A percentile compares a stretch with the other conserved stretches of the same genome.
Conservation (phyloP, 257 asterid species). For the Petrea volubilis region DNA sequence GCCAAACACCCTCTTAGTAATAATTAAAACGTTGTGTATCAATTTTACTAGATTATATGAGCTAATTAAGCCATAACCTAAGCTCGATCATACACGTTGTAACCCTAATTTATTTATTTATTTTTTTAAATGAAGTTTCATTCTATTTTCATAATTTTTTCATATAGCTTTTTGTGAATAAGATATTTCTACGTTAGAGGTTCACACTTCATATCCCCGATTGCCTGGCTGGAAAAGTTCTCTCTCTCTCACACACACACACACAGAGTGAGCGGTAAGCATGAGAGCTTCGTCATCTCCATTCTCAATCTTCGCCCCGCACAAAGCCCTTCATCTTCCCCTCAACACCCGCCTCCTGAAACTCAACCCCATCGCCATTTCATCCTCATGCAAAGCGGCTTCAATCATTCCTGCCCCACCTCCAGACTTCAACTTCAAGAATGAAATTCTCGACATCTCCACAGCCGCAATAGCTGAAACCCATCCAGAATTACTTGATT, state of each 20-base stretch:
- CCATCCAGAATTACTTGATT: slow-evolving; percentile 70
- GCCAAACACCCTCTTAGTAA: too few relatives aligned
- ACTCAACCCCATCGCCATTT: background rate
- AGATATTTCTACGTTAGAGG: background rate
- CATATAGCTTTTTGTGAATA: too few relatives aligned
- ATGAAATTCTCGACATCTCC: slow-evolving; percentile 50
- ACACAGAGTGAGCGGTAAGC: background rate
- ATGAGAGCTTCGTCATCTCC: slow-evolving; percentile 44
- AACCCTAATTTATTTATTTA: too few relatives aligned
- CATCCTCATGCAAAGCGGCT: slow-evolving; percentile 27
- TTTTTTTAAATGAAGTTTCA: too few relatives aligned
- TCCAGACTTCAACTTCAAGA: slow-evolving; percentile 60
- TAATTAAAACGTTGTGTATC: too few relatives aligned
- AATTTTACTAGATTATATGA: too few relatives aligned
- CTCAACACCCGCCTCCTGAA: slow-evolving; percentile 15
- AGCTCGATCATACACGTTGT: too few relatives aligned
- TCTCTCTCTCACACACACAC: background rate
- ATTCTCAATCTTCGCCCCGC: slow-evolving; percentile 24
- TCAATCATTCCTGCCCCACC: slow-evolving; percentile 73
- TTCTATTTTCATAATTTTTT: too few relatives aligned
- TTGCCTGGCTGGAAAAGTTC: background rate
- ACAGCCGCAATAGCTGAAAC: slow-evolving; percentile 51
- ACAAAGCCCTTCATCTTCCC: slow-evolving; percentile 8
- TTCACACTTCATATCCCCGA: background rate
- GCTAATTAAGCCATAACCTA: too few relatives aligned